Conservation (phyloP, 78 protist species). For the Dictyostelium firmibasis region DNA sequence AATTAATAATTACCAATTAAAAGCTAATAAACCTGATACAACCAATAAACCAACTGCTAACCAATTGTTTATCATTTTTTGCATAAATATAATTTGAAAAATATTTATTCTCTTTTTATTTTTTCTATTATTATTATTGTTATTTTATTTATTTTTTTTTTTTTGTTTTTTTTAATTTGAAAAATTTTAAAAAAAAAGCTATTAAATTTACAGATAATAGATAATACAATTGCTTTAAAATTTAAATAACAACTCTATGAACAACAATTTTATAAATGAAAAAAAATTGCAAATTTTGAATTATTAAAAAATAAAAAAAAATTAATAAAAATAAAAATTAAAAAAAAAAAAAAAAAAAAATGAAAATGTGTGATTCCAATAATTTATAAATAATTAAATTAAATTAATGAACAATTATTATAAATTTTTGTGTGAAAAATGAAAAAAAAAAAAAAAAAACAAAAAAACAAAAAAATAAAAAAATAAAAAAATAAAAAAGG, state of each 20-base stretch:
- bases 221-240: too few species aligned
- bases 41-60: slow-evolving; percentile 42
- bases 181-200: too few species aligned
- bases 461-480: not conserved
- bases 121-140: not conserved
- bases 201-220: too few species aligned
- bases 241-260: not conserved
- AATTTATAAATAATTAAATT: too few species aligned
- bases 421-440: not conserved
- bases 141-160: not conserved
- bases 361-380: not conserved
- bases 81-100: not conserved
- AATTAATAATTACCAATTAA: not conserved
- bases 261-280: not conserved
- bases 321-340: too few species aligned
- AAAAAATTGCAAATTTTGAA: too few species aligned
- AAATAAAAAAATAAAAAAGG: not conserved
- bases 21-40: not conserved
- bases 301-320: too few species aligned
- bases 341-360: too few species aligned
- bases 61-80: slow-evolving; percentile 45
- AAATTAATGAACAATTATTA: too few species aligned
- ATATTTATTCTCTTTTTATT: not conserved
- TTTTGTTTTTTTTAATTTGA: not conserved
- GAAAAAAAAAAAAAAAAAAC: not conserved